Evolutionary conservation across 306 rosid genomes (phyloP), one percentile per base, ranked within the genome.

Genomic region (Neltuma alba): DNA sequence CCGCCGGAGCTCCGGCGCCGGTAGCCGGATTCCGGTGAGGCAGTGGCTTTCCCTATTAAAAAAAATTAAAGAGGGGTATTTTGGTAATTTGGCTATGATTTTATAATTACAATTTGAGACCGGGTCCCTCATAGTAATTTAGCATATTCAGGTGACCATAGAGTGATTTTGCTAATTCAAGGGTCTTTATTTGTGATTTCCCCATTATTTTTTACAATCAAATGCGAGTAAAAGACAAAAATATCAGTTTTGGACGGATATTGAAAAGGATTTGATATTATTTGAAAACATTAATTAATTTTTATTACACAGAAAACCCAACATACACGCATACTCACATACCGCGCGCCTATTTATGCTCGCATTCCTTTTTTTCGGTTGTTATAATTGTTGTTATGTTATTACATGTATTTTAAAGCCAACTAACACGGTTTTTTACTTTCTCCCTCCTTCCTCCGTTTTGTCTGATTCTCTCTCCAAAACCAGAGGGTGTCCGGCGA

Each of bases 401-500:
- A 12, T 82, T 61, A 27, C 25, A 34, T 64, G 34, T 74, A 42
- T 42, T 81, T 81, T 55, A 79, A 82, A 85, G 85, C 86, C 88
- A 85, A 87, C 92, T 45, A 82, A 85, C 89, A 67, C 78, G 40
- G 36, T 54, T 31, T 61, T 82, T 78, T 81, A 79, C 83, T 79
- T 69, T 72, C 72, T 70, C 60, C 58, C 28, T 67, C 75, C 72
- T 63, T 37, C 76, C 74, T 82, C 48, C 76, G 74, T 11, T 75
- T 75, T 79, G 66, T 84, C 85, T 72, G 70, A 63, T 72, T 82
- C 76, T 72, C 80, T 77, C 77, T 78, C 38, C 73, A 37, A 42
- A 41, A 77, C 77, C 68, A 70, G 75, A 76, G 85, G 37, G 84
- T 78, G 78, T 86, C 91, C 88, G 91, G 92, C 97, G 94, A 85